phyloP scores from a whole-genome alignment of 768 basidiomycete species.

The Suillus ampliporus region DNA sequence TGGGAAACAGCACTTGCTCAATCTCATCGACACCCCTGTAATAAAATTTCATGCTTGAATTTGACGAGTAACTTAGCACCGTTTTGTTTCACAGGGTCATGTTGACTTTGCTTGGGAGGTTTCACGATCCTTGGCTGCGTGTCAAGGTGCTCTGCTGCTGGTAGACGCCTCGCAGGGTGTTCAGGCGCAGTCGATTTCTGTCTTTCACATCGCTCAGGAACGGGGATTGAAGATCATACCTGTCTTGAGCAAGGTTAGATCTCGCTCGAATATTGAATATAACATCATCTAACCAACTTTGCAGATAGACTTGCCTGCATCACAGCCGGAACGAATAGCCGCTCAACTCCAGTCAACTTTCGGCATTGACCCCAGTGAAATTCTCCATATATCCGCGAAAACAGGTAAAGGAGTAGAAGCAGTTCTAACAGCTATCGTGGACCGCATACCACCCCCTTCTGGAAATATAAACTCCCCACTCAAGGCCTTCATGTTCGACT shows the following conservation, averaged over 20 bases:
- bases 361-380: constrained; percentile 73
- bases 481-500: constrained; percentile 92
- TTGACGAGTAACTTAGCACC: neutral
- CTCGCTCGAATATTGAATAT: constrained; percentile 10
- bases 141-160: constrained; percentile 85
- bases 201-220: constrained; percentile 88
- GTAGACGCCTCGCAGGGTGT: constrained; percentile 98
- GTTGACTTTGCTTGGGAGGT: constrained; percentile 99
- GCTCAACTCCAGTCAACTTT: constrained; percentile 85
- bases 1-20: constrained; percentile 73
- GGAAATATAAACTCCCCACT: constrained; percentile 59
- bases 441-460: constrained; percentile 82
- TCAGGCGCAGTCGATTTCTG: constrained; percentile 96
- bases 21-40: constrained; percentile 96
- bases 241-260: constrained; percentile 85
- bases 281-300: constrained; percentile 11
- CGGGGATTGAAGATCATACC: constrained; percentile 84
- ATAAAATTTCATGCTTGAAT: constrained; percentile 20
- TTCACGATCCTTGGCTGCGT: constrained; percentile 88
- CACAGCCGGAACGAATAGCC: constrained; percentile 80
- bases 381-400: constrained; percentile 90
- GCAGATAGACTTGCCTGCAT: constrained; percentile 92
- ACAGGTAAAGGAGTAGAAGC: constrained; percentile 82
- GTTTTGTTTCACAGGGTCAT: constrained; percentile 65
- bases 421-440: constrained; percentile 80